phyloP scores from a whole-genome alignment of 768 basidiomycete species.

The Suillus occidentalis region DNA sequence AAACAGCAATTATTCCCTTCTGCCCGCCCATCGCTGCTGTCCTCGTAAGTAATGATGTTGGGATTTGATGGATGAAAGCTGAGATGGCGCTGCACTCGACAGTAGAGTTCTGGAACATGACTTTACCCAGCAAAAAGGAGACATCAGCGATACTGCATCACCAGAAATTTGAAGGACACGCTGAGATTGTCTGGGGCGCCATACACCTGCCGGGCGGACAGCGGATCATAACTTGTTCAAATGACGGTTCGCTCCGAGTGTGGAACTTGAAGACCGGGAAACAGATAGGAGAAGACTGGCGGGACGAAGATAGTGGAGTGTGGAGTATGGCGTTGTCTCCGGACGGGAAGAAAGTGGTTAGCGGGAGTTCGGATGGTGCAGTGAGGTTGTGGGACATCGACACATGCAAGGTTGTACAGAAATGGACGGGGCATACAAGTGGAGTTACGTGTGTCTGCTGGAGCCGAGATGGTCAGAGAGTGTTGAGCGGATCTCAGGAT shows the following conservation, averaged over 20 bases:
- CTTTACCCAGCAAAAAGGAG: neutral
- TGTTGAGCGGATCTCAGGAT: neutral
- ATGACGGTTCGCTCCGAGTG: neutral
- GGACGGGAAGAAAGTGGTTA: neutral
- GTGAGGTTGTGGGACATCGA: neutral
- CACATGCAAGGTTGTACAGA: neutral
- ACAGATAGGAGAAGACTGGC: neutral
- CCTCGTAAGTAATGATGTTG: neutral
- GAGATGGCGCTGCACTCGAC: neutral
- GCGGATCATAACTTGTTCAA: neutral
- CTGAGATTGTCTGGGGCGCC: rapidly evolving
- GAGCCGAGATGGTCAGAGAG: neutral
- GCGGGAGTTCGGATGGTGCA: neutral
- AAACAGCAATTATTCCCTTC: neutral
- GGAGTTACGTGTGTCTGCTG: neutral
- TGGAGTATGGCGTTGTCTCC: neutral
- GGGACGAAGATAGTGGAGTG: neutral
- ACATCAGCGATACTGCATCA: neutral
- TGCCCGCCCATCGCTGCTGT: neutral
- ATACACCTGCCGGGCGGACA: neutral
- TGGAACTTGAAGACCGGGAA: neutral
- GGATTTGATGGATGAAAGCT: neutral
- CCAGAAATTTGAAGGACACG: neutral
- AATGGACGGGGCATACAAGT: neutral
- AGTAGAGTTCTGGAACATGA: neutral